Evolutionary conservation across 306 rosid species (phyloP).

Genomic region (Sophora flavescens): DNA sequence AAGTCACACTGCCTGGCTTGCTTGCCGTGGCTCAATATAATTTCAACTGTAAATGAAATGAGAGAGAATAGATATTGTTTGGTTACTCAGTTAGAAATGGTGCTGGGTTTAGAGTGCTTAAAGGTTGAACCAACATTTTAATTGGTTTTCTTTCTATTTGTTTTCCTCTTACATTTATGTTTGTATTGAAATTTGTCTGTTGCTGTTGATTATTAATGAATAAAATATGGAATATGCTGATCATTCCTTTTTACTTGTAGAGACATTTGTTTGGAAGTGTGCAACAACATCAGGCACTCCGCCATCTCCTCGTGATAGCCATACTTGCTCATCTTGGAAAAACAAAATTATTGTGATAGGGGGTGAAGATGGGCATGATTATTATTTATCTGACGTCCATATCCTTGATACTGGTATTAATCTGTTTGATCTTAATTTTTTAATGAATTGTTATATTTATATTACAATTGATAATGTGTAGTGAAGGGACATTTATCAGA

Average conservation of each 20-base stretch:
- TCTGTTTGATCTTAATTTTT: constrained; percentile 18
- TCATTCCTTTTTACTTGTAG: constrained; percentile 57
- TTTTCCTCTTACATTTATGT: constrained; percentile 22
- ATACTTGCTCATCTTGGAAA: constrained; percentile 92
- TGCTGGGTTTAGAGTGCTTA: not conserved
- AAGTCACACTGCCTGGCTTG: constrained; percentile 19
- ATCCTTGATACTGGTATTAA: constrained; percentile 87
- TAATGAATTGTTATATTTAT: not conserved
- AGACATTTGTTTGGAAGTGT: constrained; percentile 90
- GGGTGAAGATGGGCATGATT: constrained; percentile 91
- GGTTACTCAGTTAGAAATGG: constrained; percentile 8
- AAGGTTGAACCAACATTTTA: constrained; percentile 28
- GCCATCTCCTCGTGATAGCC: constrained; percentile 98
- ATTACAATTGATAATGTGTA: constrained; percentile 8
- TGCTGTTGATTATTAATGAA: constrained; percentile 19
- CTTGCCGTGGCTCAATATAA: constrained; percentile 30
- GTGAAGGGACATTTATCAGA: constrained; percentile 24
- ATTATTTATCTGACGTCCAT: constrained; percentile 93
- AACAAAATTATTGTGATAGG: constrained; percentile 87
- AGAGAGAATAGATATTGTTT: constrained; percentile 13
- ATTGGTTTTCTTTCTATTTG: constrained; percentile 40
- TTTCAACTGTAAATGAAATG: constrained; percentile 28
- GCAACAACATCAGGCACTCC: constrained; percentile 84
- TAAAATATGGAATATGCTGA: constrained; percentile 20
- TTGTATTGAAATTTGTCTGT: constrained; percentile 13